Conservation (phyloP, 805 yeast species). For the Wickerhamomyces alni region DNA sequence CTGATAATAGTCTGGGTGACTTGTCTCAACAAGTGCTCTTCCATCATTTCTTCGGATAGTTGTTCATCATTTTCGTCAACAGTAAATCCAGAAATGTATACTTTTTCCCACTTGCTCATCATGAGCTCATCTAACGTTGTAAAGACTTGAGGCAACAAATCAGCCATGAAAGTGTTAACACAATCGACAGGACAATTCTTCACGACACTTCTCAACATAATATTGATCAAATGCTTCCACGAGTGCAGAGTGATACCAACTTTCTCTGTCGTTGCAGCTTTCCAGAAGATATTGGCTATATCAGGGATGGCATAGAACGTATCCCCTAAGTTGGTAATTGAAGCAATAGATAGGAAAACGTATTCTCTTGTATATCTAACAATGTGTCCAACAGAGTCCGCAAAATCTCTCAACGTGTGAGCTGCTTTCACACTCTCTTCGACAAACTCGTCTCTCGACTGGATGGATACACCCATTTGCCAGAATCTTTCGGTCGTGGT, state of each 20-base stretch:
- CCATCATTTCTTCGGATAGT: conserved; percentile 96
- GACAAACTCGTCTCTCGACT: conserved; percentile 88
- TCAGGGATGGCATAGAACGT: conserved; percentile 83
- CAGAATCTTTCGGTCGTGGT: conserved; percentile 92
- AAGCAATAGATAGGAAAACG: conserved; percentile 83
- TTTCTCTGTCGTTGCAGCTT: conserved; percentile 62
- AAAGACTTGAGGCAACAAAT: conserved; percentile 73
- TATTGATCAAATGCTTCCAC: conserved; percentile 94
- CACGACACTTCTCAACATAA: conserved; percentile 79
- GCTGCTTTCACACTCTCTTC: conserved; percentile 93
- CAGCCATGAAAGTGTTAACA: conserved; percentile 64
- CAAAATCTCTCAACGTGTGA: conserved; percentile 90
- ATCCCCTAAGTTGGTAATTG: conserved; percentile 84
- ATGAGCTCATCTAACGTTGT: conserved; percentile 68
- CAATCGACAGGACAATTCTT: conserved; percentile 79
- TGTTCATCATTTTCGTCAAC: conserved; percentile 58
- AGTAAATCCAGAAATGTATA: conserved; percentile 37
- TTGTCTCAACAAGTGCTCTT: conserved; percentile 89
- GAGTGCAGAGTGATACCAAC: conserved; percentile 92
- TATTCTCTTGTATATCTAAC: conserved; percentile 94
- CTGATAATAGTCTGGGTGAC: conserved; percentile 88
- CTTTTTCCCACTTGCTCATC: conserved; percentile 69
- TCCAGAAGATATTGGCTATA: conserved; percentile 71
- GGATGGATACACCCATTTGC: conserved; percentile 97
- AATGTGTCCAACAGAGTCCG: conserved; percentile 95